These are phyloP conservation scores for Lobosporangium transversale DNA, from an alignment of 192 early-diverging fungal genomes.

Conservation along the genomic window DNA sequence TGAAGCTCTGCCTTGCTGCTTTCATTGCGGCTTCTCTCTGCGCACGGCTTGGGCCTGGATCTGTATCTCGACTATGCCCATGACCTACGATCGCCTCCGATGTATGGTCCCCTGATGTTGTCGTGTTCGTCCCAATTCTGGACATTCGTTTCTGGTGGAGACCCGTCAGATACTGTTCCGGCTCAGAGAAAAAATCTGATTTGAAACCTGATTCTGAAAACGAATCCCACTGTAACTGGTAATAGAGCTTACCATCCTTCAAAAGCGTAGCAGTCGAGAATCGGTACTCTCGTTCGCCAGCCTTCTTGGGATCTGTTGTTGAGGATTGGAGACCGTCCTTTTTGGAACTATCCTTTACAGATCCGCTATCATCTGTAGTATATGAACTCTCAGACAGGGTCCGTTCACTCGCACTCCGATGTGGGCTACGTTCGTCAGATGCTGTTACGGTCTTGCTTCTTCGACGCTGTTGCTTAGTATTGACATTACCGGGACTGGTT, in stretches of 20 bases:
- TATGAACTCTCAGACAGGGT: conserved; percentile 46
- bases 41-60: conserved; percentile 35
- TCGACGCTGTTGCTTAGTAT: conserved; percentile 45
- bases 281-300: conserved; percentile 44
- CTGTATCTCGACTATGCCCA: conserved; percentile 17
- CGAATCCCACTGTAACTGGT: conserved; percentile 52
- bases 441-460: conserved; percentile 20
- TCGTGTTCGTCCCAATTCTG: conserved; percentile 22
- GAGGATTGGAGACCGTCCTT: background rate
- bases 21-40: conserved; percentile 46
- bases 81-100: conserved; percentile 20
- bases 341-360: background rate
- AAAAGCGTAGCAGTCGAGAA: conserved; percentile 52
- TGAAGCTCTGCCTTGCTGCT: conserved; percentile 47
- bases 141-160: conserved; percentile 51
- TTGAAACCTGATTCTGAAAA: conserved; percentile 36
- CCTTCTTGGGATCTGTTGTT: conserved; percentile 33
- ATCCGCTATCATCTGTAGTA: conserved; percentile 47
- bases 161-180: conserved; percentile 52
- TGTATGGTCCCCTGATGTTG: conserved; percentile 20
- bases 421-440: conserved; percentile 6
- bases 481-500: conserved; percentile 32
- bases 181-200: conserved; percentile 44
- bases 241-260: conserved; percentile 58
- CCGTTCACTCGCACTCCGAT: conserved; percentile 16